Evolutionary conservation across 345 rosid genomes (phyloP).

Genomic region (Euphorbia pulcherrima): DNA sequence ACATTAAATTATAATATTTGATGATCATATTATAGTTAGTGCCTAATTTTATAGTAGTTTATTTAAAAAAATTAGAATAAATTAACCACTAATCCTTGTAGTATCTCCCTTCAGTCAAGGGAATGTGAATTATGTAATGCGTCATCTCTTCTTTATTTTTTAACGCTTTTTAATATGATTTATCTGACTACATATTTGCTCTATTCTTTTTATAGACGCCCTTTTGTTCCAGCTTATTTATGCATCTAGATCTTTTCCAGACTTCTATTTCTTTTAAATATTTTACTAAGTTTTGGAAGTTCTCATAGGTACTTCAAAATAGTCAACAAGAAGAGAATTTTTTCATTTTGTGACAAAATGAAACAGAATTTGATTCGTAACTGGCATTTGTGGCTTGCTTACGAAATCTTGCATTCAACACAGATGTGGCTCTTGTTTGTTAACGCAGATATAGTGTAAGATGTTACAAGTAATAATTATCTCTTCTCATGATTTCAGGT

Average conservation of each 20-base stretch:
- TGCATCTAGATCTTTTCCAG: neutral
- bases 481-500: slow-evolving; percentile 40
- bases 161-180: neutral
- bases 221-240: neutral
- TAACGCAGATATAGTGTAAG: neutral
- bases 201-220: neutral
- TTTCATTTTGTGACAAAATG: neutral
- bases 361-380: neutral
- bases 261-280: neutral
- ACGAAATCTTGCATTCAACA: neutral
- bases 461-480: slow-evolving; percentile 1
- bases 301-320: neutral
- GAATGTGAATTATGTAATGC: neutral
- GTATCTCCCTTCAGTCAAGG: neutral
- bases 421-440: neutral
- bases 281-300: neutral
- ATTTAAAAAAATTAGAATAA: too few relatives aligned
- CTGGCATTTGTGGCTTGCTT: neutral
- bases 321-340: neutral
- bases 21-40: neutral
- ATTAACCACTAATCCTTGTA: neutral
- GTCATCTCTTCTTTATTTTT: neutral
- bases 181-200: neutral
- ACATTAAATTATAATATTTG: neutral
- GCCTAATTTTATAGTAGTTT: too few relatives aligned